Percentiles rank a stretch among this genome's conserved stretches.
These are phyloP conservation scores for Xylaria grammica DNA, from an alignment of 495 filamentous ascomycete genomes.

Conservation along the genomic window DNA sequence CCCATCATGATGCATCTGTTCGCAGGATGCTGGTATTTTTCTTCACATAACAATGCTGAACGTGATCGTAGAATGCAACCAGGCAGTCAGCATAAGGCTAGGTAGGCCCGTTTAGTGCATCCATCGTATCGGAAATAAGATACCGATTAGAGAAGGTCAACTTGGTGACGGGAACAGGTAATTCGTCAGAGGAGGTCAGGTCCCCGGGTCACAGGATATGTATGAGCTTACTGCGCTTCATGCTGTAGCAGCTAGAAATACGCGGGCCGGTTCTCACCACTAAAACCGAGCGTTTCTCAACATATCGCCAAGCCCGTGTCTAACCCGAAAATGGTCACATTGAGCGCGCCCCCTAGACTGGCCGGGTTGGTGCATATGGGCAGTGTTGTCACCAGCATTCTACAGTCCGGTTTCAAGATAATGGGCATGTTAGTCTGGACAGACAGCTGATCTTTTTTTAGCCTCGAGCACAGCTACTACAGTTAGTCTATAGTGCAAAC, in stretches of 20 bases:
- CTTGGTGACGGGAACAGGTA: not conserved
- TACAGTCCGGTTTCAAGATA: too few species aligned
- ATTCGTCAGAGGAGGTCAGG: conserved; percentile 13
- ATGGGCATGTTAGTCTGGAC: too few species aligned
- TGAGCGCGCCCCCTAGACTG: too few species aligned
- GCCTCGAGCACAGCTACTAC: too few species aligned
- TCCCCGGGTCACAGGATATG: conserved; percentile 5
- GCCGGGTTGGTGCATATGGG: too few species aligned
- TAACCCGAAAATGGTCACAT: not conserved
- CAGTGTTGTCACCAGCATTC: too few species aligned
- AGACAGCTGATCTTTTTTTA: too few species aligned
- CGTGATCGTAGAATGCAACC: conserved; percentile 12
- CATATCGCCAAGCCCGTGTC: conserved; percentile 1
- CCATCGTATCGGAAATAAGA: not conserved
- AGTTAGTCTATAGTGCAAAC: too few species aligned
- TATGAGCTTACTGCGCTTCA: not conserved
- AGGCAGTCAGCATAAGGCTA: not conserved
- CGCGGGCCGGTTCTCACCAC: not conserved
- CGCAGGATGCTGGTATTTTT: not conserved
- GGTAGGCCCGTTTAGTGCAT: conserved; percentile 8
- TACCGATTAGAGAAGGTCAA: conserved; percentile 18
- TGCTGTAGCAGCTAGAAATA: not conserved
- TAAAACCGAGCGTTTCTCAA: not conserved
- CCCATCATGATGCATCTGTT: not conserved
- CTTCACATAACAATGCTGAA: not conserved